Percentiles rank a stretch among this genome's conserved stretches.
Evolutionary conservation across 2,329 filamentous ascomycete species (phyloP).

Genomic region (Ceratocystis cubensis): DNA sequence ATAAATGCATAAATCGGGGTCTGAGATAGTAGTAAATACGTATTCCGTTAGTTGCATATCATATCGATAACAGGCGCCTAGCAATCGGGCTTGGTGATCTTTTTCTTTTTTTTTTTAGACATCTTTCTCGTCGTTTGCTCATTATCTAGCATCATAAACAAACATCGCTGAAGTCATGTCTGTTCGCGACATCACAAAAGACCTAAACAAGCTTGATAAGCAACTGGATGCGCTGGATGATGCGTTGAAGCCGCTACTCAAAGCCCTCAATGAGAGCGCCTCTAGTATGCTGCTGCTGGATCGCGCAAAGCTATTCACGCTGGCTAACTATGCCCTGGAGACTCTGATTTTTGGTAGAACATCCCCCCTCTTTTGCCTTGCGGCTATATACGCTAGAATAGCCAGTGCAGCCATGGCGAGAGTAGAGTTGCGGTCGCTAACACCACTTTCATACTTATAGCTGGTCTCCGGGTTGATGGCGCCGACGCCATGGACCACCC

Average conservation of each 20-base stretch:
- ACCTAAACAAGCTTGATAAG: constrained; percentile 61
- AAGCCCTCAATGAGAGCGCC: constrained; percentile 52
- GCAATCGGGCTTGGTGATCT: too few species aligned
- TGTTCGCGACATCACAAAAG: constrained; percentile 46
- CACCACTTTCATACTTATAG: constrained; percentile 30
- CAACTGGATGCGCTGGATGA: constrained; percentile 70
- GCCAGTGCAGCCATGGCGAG: neutral
- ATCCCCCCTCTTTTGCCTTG: neutral
- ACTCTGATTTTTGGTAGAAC: constrained; percentile 68
- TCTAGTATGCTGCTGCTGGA: constrained; percentile 82
- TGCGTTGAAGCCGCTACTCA: constrained; percentile 59
- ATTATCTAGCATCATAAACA: too few species aligned
- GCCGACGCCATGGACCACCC: constrained; percentile 72
- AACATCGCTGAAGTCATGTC: constrained; percentile 26
- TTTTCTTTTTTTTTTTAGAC: too few species aligned
- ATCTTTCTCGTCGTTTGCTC: too few species aligned
- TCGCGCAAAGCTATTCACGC: constrained; percentile 85
- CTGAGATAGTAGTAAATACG: too few species aligned
- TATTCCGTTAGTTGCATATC: too few species aligned
- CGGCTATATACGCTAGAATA: too few species aligned
- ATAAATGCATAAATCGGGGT: too few species aligned
- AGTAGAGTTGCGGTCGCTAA: neutral
- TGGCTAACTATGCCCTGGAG: constrained; percentile 79
- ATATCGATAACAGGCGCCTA: too few species aligned
- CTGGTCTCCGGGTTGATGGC: constrained; percentile 65